Percentiles rank a stretch among this genome's conserved stretches.
These are phyloP conservation scores for Talaromyces sp. DNA, from an alignment of 2,329 filamentous ascomycete genomes.

Conservation along the genomic window DNA sequence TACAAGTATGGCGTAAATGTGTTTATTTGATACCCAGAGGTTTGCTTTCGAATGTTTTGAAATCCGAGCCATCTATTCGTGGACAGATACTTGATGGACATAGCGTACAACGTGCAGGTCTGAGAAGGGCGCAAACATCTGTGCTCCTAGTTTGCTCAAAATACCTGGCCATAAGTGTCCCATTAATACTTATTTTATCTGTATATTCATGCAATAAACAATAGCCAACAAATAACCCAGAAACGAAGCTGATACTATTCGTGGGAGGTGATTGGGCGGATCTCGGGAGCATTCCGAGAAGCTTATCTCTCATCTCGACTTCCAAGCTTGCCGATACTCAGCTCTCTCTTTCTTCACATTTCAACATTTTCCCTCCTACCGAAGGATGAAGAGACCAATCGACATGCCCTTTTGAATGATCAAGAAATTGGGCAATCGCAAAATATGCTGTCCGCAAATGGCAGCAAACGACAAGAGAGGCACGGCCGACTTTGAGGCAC, in stretches of 20 bases:
- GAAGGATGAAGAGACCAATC: not conserved
- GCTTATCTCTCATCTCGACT: not conserved
- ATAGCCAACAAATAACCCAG: not conserved
- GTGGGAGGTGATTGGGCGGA: not conserved
- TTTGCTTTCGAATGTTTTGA: not conserved
- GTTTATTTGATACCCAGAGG: constrained; percentile 7
- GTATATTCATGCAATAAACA: not conserved
- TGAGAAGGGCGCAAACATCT: not conserved
- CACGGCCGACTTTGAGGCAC: not conserved
- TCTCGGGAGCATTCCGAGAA: not conserved
- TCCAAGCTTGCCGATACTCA: not conserved
- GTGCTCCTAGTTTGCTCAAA: not conserved
- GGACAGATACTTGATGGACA: not conserved
- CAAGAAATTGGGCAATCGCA: not conserved
- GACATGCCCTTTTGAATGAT: no score
- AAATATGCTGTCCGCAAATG: not conserved
- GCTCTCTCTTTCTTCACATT: not conserved
- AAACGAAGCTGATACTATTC: not conserved
- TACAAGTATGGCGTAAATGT: not conserved
- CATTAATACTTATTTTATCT: not conserved
- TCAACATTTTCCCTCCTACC: not conserved
- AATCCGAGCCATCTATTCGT: not conserved
- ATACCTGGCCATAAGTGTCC: not conserved
- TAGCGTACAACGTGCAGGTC: not conserved
- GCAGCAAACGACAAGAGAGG: constrained; percentile 13